A percentile compares a stretch with the other conserved stretches of the same genome.
These are phyloP conservation scores for Aspergillus sergii DNA, from an alignment of 2,329 filamentous ascomycete species.

Conservation along the genomic window DNA sequence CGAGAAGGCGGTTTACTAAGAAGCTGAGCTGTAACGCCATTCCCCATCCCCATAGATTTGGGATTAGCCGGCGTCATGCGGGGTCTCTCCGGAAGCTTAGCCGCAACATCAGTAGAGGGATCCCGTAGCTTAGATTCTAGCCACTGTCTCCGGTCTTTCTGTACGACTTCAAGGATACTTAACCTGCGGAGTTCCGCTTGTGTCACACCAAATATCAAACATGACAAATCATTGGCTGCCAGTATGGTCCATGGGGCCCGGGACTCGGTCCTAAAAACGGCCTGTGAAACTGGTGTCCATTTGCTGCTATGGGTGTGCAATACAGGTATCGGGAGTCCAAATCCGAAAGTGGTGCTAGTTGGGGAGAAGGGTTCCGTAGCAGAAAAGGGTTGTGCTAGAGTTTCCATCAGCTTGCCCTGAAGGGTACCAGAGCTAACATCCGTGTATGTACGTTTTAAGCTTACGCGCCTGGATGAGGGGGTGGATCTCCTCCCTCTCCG, in stretches of 20 bases:
- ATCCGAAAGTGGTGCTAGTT: slow-evolving; percentile 34
- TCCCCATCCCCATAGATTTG: slow-evolving; percentile 65
- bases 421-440: slow-evolving; percentile 74
- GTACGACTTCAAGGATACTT: slow-evolving; percentile 92
- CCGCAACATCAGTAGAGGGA: slow-evolving; percentile 55
- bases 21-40: slow-evolving; percentile 83
- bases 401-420: slow-evolving; percentile 82
- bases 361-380: slow-evolving; percentile 51
- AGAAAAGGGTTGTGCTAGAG: slow-evolving; percentile 78
- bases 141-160: slow-evolving; percentile 86
- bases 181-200: slow-evolving; percentile 91
- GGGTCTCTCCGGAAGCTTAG: slow-evolving; percentile 38
- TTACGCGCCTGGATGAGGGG: slow-evolving; percentile 63
- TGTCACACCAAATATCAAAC: slow-evolving; percentile 98
- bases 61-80: slow-evolving; percentile 39
- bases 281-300: slow-evolving; percentile 88
- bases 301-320: slow-evolving; percentile 88
- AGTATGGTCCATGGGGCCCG: slow-evolving; percentile 93
- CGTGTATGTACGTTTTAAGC: slow-evolving; percentile 83
- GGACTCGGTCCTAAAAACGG: slow-evolving; percentile 95
- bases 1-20: slow-evolving; percentile 77
- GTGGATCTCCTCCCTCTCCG: slow-evolving; percentile 42
- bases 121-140: slow-evolving; percentile 80
- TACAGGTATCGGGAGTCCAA: slow-evolving; percentile 50
- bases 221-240: slow-evolving; percentile 93